These are phyloP conservation scores for Fraxinus greggii DNA, from an alignment of 305 asterid species.

Conservation along the genomic window DNA sequence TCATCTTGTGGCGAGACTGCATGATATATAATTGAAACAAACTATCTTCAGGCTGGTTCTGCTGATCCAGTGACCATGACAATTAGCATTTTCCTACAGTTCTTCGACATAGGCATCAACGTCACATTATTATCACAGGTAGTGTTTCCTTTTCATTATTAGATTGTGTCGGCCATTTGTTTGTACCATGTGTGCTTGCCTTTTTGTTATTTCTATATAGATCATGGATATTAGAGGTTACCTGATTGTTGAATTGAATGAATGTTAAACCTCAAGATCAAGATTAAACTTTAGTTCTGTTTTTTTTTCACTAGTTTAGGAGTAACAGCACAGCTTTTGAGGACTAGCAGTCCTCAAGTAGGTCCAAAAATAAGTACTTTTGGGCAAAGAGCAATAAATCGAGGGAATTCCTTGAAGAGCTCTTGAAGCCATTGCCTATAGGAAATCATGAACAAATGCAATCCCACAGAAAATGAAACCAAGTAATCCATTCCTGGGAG, in stretches of 20 bases:
- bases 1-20: slow-evolving; percentile 12
- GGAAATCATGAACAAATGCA: not conserved
- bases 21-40: slow-evolving; percentile 21
- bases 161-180: not conserved
- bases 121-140: slow-evolving; percentile 92
- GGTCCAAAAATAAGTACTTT: not conserved
- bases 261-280: slow-evolving; percentile 3
- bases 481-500: not conserved
- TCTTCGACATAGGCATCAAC: slow-evolving; percentile 86
- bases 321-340: not conserved
- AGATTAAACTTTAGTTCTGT: slow-evolving; percentile 27
- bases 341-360: slow-evolving; percentile 1
- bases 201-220: slow-evolving; percentile 14
- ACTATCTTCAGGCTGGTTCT: slow-evolving; percentile 76
- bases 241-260: slow-evolving; percentile 4
- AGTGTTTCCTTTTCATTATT: slow-evolving; percentile 22
- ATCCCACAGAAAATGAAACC: not conserved
- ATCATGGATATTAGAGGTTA: slow-evolving; percentile 4
- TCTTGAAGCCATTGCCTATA: slow-evolving; percentile 20
- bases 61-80: slow-evolving; percentile 92
- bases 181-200: not conserved
- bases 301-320: slow-evolving; percentile 30
- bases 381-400: not conserved
- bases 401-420: not conserved
- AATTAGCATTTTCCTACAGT: slow-evolving; percentile 87